phyloP scores from a whole-genome alignment of 2,329 filamentous ascomycete genomes.

The Curvularia sp. region DNA sequence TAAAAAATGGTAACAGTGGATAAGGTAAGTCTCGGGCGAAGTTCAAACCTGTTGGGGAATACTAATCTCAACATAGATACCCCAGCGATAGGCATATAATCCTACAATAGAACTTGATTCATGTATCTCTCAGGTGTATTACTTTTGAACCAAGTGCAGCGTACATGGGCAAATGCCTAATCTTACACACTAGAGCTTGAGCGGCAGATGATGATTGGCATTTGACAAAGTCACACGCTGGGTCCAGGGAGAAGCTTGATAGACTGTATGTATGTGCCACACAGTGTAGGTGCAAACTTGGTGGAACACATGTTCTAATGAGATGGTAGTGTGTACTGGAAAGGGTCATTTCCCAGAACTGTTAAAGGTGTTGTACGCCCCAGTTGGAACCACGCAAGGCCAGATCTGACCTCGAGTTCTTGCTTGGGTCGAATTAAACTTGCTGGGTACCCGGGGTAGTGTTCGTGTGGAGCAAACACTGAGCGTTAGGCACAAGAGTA shows the following conservation, averaged over 20 bases:
- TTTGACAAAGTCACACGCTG: not conserved
- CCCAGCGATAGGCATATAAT: too few species aligned
- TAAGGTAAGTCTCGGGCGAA: not conserved
- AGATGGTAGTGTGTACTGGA: not conserved
- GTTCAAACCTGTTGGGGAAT: not conserved
- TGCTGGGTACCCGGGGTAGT: not conserved
- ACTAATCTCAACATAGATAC: not conserved
- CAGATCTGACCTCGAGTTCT: not conserved
- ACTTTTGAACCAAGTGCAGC: too few species aligned
- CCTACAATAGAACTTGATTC: too few species aligned
- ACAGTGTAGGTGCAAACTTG: not conserved
- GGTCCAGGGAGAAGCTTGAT: not conserved
- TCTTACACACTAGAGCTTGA: not conserved
- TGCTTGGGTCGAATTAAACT: not conserved
- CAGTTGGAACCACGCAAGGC: not conserved
- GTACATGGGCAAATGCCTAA: too few species aligned
- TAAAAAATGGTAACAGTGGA: slow-evolving; percentile 8
- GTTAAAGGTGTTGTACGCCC: not conserved
- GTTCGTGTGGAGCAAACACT: slow-evolving; percentile 10
- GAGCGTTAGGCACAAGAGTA: slow-evolving; percentile 28
- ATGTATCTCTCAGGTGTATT: too few species aligned
- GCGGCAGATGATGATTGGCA: not conserved
- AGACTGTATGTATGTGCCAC: not conserved
- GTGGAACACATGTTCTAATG: not conserved
- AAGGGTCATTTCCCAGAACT: not conserved